Evolutionary conservation across 2,329 filamentous ascomycete species (phyloP).

Genomic region (Fusarium praegraminearum): DNA sequence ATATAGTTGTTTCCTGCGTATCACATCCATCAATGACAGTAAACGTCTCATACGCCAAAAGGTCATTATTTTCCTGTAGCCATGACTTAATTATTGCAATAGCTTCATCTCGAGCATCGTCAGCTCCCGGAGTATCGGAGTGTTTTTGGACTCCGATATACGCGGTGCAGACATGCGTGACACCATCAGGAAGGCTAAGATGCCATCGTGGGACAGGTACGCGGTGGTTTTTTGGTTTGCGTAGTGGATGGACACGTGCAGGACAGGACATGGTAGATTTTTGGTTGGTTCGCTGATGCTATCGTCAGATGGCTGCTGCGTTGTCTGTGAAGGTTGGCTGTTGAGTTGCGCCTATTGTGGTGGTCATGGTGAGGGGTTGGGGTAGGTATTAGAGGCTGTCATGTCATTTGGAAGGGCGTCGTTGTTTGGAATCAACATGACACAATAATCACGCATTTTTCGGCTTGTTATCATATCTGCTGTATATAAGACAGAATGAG

Average conservation of each 20-base stretch:
- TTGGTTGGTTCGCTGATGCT: background rate
- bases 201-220: conserved; percentile 51
- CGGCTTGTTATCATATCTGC: background rate
- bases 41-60: conserved; percentile 17
- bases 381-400: conserved; percentile 3
- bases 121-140: background rate
- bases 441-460: background rate
- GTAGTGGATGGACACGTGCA: conserved; percentile 47
- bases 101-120: background rate
- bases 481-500: background rate
- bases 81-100: conserved; percentile 15
- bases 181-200: conserved; percentile 32
- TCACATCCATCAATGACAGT: conserved; percentile 47
- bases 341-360: background rate
- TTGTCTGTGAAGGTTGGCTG: background rate
- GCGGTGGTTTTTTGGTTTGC: conserved; percentile 46
- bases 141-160: conserved; percentile 49
- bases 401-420: conserved; percentile 8
- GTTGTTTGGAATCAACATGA: conserved; percentile 10
- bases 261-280: conserved; percentile 23
- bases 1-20: conserved; percentile 33
- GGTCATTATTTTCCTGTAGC: conserved; percentile 6
- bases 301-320: background rate
- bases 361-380: background rate
- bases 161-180: conserved; percentile 40